Conservation (phyloP, 23 red algal species). For the Gracilaria gracilis region DNA sequence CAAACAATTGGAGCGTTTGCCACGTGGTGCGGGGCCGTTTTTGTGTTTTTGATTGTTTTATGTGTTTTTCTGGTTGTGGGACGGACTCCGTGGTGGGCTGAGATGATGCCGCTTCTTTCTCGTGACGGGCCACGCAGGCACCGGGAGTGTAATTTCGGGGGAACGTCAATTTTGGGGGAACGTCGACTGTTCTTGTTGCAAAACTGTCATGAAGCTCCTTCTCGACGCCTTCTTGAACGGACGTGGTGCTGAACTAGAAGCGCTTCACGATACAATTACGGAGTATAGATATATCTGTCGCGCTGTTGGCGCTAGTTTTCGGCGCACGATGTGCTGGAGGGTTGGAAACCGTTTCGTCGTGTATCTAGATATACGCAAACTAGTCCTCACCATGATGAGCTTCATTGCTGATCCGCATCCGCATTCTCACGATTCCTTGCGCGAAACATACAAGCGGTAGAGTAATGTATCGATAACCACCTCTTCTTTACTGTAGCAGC, state of each 20-base stretch:
- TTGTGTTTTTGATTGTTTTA: not conserved
- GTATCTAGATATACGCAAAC: too few species aligned
- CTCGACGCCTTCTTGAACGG: too few species aligned
- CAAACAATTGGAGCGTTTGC: not conserved
- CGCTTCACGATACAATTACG: too few species aligned
- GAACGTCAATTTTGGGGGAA: not conserved
- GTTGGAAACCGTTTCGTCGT: too few species aligned
- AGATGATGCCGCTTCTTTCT: not conserved
- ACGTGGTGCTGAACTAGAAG: too few species aligned
- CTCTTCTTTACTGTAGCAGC: not conserved
- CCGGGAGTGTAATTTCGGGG: conserved; percentile 24
- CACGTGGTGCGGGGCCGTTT: not conserved
- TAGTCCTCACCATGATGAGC: too few species aligned
- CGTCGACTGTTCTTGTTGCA: not conserved
- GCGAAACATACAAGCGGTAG: not conserved
- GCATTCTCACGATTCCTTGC: not conserved
- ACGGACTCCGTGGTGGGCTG: not conserved
- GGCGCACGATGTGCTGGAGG: not conserved
- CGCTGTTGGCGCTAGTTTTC: not conserved
- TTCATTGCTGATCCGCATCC: not conserved
- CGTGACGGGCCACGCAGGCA: not conserved
- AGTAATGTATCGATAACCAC: not conserved
- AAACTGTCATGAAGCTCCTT: not conserved
- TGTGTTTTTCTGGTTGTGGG: not conserved
- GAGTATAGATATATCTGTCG: too few species aligned